Evolutionary conservation across 768 basidiomycete species (phyloP).

Genomic region (Albatrellus ellisii): DNA sequence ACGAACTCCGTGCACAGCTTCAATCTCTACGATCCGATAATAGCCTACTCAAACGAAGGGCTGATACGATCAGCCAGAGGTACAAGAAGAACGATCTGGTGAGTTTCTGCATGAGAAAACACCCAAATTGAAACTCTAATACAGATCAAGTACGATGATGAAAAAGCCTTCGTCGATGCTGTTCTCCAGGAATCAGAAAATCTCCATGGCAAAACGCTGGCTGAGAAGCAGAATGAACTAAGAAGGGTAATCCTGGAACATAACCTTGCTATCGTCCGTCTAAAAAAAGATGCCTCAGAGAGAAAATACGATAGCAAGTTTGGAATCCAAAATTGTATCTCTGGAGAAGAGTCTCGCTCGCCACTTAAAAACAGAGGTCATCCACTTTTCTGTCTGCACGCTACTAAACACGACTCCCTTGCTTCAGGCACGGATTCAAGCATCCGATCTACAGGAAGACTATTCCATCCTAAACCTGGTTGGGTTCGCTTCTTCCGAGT

Average conservation of each 20-base stretch:
- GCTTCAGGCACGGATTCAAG: constrained; percentile 12
- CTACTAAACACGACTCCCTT: not conserved
- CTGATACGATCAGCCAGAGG: constrained; percentile 18
- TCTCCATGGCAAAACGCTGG: constrained; percentile 22
- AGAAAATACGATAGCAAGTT: constrained; percentile 20
- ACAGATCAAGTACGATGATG: constrained; percentile 14
- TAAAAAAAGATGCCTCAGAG: constrained; percentile 13
- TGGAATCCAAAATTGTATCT: constrained; percentile 17
- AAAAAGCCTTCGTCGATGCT: constrained; percentile 20
- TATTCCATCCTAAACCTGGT: constrained; percentile 21
- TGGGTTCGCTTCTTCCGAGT: constrained; percentile 16
- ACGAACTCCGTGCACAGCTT: constrained; percentile 14
- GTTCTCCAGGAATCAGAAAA: constrained; percentile 20
- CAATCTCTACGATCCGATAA: constrained; percentile 15
- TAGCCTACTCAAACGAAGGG: constrained; percentile 12
- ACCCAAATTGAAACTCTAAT: not conserved
- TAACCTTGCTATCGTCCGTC: not conserved
- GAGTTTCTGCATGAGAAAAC: not conserved
- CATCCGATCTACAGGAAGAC: constrained; percentile 8
- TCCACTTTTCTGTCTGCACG: not conserved
- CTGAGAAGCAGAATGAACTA: constrained; percentile 23
- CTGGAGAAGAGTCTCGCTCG: constrained; percentile 20
- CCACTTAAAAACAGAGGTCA: constrained; percentile 18
- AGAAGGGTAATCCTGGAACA: constrained; percentile 17
- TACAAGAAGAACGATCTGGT: constrained; percentile 21